Evolutionary conservation across 768 basidiomycete species (phyloP), one percentile per base, ranked within the genome.

Genomic region (Pholiota conissans): DNA sequence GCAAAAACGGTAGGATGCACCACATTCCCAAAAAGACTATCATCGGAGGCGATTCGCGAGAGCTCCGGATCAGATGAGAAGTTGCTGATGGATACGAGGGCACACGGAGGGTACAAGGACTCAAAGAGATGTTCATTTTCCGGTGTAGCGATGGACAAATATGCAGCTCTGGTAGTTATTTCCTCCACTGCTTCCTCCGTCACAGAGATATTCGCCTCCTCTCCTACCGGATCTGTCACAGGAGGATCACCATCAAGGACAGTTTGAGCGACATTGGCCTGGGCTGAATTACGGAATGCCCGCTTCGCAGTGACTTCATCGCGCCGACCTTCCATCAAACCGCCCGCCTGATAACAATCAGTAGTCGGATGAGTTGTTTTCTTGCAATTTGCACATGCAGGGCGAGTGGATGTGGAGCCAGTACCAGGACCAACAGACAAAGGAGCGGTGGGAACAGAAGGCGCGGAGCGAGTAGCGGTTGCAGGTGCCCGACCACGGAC

Each of bases 321-420:
- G 10, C 52, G 16, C 3, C 27, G 3, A 0, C 61, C 61, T 27
- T 58, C 55, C 61, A 59, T 62, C 0, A 55, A 42, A 56, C 61
- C 61, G 37, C 61, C 55, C 34, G 54, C 20, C 40, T 59, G 61
- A 18, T 56, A 62, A 11, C 61, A 62, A 11, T 42, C 45, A 0
- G 11, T 1, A 1, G 55, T 46, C 1, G 26, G 16, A 40, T 62
- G 61, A 3, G 4, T 34, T 30, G 37, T 46, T 2, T n/a, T n/a
- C n/a, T 32, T 35, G 37, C 61, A 62, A 28, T 57, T 59, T 4
- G 24, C 16, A 16, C 61, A 62, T n/a, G n/a, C n/a, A n/a, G n/a
- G n/a, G n/a, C n/a, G n/a, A 10, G 27, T 45, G 7, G 40, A 49
- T 10, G n/a, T 28, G 9, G 30, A 5, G 18, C 7, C 2, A 13